Base-by-base conservation (phyloP, 1,284 basidiomycete genomes). In the Pascua sp. region DNA sequence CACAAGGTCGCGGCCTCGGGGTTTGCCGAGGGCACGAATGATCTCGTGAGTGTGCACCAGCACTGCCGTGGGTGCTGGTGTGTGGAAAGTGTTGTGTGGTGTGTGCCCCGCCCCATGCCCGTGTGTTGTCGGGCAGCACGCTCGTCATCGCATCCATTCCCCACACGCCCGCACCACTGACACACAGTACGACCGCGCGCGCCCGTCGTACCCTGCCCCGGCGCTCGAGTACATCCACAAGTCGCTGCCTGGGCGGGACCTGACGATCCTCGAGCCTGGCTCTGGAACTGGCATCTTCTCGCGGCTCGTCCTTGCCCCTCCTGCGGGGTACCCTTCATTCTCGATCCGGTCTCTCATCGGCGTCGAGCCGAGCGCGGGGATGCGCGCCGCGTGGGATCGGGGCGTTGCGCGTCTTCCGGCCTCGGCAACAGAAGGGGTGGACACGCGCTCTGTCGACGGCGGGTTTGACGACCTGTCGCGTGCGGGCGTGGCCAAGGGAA, bases 231-330 rank as follows among this genome's bases (percentile, higher is more conserved):
- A 66, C 41, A 67, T 80, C 55, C 63, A 69, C 51, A 45, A 18
- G 38, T 9, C 42, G 5, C 24, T 66, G 40, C 38, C 47, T 2
- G 50, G 49, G 10, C 5, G 36, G 16, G 12, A 13, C 7, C 39
- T 42, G 8, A 68, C 59, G 24, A 66, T 76, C 59, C 62, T 75
- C 61, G 78, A 76, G 58, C 70, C 69, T 15, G 77, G 72, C 8
- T 61, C 71, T 16, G 79, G 78, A 0, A 79, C 78, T 0, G 79
- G 79, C 36, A 76, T 80, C 59, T 80, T 80, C 62, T 70, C 75
- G 0, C 69, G 78, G 8, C 69, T 77, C 13, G 63, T 80, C 39
- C 63, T 80, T 24, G 43, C 61, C 2, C 67, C 75, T 0, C 73
- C 75, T 0, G 52, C 55, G 0, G 61, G 50, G 2, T 78, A 76